Evolutionary conservation across 2,329 filamentous ascomycete species (phyloP), one percentile per base, ranked within the genome.

Genomic region (Elsinoe necatrix): DNA sequence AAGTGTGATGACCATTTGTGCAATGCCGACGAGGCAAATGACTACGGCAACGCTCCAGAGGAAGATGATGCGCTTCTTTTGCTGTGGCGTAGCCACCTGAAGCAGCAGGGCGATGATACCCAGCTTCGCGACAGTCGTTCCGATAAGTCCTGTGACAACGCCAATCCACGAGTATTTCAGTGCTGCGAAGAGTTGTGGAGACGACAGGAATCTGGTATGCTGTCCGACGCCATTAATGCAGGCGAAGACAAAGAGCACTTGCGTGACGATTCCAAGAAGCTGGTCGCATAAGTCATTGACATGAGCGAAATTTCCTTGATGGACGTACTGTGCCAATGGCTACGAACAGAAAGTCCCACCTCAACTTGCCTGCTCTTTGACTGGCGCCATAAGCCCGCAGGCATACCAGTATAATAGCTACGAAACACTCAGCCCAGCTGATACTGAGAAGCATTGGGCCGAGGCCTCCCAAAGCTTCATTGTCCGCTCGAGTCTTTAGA

Each of bases 111-210:
- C 54, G 42, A 56, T 45, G 29, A 56, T 56, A 4, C 54, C 54
- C 7, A 56, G 42, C 29, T 56, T 56, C 23, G 54, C 54, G 16
- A 47, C 29, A n/a, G 41, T 45, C 5, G 54, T 56, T 25, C 31
- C 54, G 6, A 48, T 20, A 7, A 56, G 54, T 11, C 54, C 54
- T 11, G 34, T 34, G n/a, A 56, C 39, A 25, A 56, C 41, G 9
- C 54, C 54, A 25, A 56, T 56, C 54, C 54, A 56, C 8, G 54
- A 56, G 12, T 45, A 56, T 16, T 35, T 45, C 20, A 56, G 27
- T 11, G 54, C 16, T 6, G 39, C 37, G 37, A 42, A 56, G 6
- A 48, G 41, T 41, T 56, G 39, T 4, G 39, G 37, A n/a, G 23
- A 45, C 7, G 54, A 56, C 7, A 56, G 21, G 14, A 35, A n/a